phyloP scores from a whole-genome alignment of 352 stramenopile genomes.

The Phytophthora crassamura region DNA sequence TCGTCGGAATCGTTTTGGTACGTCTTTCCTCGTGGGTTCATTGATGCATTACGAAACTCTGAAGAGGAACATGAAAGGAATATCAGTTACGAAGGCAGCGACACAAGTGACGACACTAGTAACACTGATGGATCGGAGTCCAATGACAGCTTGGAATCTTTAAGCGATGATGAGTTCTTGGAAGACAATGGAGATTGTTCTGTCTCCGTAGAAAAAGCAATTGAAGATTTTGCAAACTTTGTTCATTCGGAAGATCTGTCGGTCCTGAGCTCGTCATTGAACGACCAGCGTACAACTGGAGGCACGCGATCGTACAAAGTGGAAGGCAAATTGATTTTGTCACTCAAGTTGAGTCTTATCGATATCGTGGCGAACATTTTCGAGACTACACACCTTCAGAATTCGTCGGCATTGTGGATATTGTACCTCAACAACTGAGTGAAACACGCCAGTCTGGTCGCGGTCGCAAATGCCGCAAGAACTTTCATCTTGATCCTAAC shows the following conservation, averaged over 20 bases:
- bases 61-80: background rate
- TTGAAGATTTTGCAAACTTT: background rate
- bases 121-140: too few relatives aligned
- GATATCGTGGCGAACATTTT: background rate
- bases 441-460: too few relatives aligned
- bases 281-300: background rate
- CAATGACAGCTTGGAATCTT: too few relatives aligned
- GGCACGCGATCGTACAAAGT: background rate
- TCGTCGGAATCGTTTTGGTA: constrained; percentile 7
- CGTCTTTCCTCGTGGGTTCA: background rate
- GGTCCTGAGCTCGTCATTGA: background rate
- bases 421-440: too few relatives aligned
- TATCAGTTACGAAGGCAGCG: background rate
- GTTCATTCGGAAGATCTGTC: background rate
- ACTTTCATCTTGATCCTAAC: too few relatives aligned
- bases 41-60: background rate
- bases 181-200: too few relatives aligned
- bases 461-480: too few relatives aligned
- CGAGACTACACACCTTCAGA: background rate
- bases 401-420: constrained; percentile 1
- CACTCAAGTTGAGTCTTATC: constrained; percentile 5
- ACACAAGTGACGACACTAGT: too few relatives aligned
- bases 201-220: background rate
- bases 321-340: background rate
- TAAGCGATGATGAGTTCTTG: too few relatives aligned